These are phyloP conservation scores for Vararia minispora DNA, from an alignment of 768 basidiomycete species.

Conservation along the genomic window DNA sequence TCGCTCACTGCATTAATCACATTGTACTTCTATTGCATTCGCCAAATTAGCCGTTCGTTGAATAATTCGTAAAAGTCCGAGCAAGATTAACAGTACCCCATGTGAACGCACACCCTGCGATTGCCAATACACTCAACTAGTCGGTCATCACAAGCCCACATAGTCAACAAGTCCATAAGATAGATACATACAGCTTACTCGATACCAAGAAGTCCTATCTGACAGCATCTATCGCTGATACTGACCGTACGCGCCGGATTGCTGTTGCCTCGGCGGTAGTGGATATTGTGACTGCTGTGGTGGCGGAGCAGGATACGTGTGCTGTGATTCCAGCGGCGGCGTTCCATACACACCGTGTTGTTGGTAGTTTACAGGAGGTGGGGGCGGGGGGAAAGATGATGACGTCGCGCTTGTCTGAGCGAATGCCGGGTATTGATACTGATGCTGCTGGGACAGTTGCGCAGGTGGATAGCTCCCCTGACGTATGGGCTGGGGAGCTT, in stretches of 20 bases:
- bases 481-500: constrained; percentile 7
- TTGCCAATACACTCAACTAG: too few species aligned
- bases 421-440: constrained; percentile 2
- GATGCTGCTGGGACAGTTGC: constrained; percentile 11
- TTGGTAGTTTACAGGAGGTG: constrained; percentile 18
- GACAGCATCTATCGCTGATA: constrained; percentile 25
- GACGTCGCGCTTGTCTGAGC: constrained; percentile 11
- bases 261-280: constrained; percentile 18
- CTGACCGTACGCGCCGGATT: constrained; percentile 20
- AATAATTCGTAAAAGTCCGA: too few species aligned
- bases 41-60: too few species aligned
- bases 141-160: too few species aligned
- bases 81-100: too few species aligned
- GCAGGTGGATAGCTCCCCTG: constrained; percentile 14
- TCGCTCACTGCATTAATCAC: too few species aligned
- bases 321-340: constrained; percentile 1
- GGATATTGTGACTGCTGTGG: constrained; percentile 20
- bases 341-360: constrained; percentile 15
- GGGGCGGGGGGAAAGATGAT: constrained; percentile 20
- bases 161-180: too few species aligned
- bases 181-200: too few species aligned
- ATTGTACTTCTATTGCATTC: too few species aligned
- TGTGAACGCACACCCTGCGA: too few species aligned
- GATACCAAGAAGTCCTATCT: too few species aligned
- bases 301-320: constrained; percentile 9